A percentile compares a stretch with the other conserved stretches of the same genome.
Conservation (phyloP, 176 grass and related monocot genomes). For the Hordeum vulgare region MorexV3_pseudomolecules_assembly NC_058524.1:598844108-598844607, state of each 20-base stretch:
- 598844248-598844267: not conserved
- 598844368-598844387: not conserved
- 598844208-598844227: not conserved
- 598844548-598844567: slow-evolving; percentile 95
- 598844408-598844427: not conserved
- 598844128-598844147: slow-evolving; percentile 7
- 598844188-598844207: not conserved
- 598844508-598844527: slow-evolving; percentile 91
- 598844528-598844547: slow-evolving; percentile 70
- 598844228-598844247: not conserved
- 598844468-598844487: not conserved
- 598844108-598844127: not conserved
- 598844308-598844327: too few species aligned
- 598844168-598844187: not conserved
- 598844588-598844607: slow-evolving; percentile 96
- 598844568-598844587: slow-evolving; percentile 96
- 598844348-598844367: not conserved
- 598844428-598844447: not conserved
- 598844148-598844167: not conserved
- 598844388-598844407: not conserved
- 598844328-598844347: not conserved
- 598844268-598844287: too few species aligned
- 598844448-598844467: not conserved
- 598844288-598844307: not conserved
- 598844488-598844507: not conserved